Conservation (phyloP, 2,329 filamentous ascomycete species). For the Cercospora zeae-maydis region DNA sequence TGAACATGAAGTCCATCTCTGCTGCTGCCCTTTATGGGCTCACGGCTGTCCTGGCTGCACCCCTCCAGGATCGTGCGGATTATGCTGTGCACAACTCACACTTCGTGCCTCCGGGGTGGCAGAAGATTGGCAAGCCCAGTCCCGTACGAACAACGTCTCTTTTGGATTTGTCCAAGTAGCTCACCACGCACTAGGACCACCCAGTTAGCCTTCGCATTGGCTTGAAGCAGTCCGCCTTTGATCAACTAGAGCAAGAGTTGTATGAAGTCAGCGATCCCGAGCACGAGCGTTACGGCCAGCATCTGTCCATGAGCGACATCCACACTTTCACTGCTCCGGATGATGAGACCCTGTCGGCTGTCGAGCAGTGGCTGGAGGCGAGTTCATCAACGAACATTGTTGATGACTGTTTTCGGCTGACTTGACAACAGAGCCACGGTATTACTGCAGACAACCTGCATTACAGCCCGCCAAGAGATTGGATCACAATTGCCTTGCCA, state of each 20-base stretch:
- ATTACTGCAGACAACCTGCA: constrained; percentile 15
- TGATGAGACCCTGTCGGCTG: constrained; percentile 46
- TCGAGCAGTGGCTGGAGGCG: constrained; percentile 54
- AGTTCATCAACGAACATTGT: neutral
- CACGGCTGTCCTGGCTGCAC: constrained; percentile 12
- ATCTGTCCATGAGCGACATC: constrained; percentile 55
- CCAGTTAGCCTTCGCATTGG: constrained; percentile 26
- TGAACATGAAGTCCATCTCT: constrained; percentile 6
- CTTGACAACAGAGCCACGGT: constrained; percentile 49
- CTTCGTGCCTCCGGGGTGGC: constrained; percentile 22
- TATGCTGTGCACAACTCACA: constrained; percentile 22
- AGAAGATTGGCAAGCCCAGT: constrained; percentile 16
- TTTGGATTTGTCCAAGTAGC: neutral
- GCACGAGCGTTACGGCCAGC: constrained; percentile 58
- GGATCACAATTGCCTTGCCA: constrained; percentile 55
- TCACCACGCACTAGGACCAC: constrained; percentile 13
- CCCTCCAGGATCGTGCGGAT: constrained; percentile 16
- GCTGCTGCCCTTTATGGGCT: constrained; percentile 4
- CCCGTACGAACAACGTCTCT: constrained; percentile 7
- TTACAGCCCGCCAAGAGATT: constrained; percentile 42
- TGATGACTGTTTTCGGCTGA: constrained; percentile 38
- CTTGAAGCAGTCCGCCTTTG: constrained; percentile 29
- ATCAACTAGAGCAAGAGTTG: constrained; percentile 53
- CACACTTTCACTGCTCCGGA: constrained; percentile 53
- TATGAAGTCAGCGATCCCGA: constrained; percentile 61